phyloP scores from a whole-genome alignment of 352 stramenopile genomes.

The Phytophthora pistaciae region DNA sequence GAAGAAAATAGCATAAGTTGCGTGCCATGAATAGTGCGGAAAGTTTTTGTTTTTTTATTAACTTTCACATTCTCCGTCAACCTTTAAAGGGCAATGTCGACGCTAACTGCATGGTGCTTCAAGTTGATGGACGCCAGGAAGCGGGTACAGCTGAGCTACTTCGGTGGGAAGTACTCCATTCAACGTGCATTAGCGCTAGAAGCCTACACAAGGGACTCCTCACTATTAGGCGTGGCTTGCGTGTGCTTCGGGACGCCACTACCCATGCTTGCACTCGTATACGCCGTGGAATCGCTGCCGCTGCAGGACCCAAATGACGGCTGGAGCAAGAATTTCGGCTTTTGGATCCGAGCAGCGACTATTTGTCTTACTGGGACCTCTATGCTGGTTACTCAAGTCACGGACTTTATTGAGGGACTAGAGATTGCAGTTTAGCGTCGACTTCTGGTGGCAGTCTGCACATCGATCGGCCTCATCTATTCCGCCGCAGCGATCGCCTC shows the following conservation, averaged over 20 bases:
- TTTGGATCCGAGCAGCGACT: background rate
- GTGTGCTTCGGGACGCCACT: background rate
- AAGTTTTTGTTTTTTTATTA: too few relatives aligned
- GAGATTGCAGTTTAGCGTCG: background rate
- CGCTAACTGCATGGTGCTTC: background rate
- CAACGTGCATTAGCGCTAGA: constrained; percentile 15
- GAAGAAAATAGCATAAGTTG: background rate
- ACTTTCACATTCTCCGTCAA: too few relatives aligned
- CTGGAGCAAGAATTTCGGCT: background rate
- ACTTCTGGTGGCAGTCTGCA: background rate
- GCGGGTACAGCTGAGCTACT: constrained; percentile 5
- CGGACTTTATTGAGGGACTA: background rate
- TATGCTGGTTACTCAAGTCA: background rate
- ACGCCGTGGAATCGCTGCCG: background rate
- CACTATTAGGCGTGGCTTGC: background rate
- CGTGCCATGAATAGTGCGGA: background rate
- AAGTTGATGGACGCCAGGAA: background rate
- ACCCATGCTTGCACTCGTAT: background rate
- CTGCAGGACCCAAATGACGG: background rate
- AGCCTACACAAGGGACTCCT: background rate
- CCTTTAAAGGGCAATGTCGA: too few relatives aligned
- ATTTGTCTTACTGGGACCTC: background rate
- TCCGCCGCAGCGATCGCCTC: background rate
- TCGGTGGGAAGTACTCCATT: constrained; percentile 5
- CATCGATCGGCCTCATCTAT: background rate